Conservation (phyloP, 257 asterid species). For the Lithospermum erythrorhizon region DNA sequence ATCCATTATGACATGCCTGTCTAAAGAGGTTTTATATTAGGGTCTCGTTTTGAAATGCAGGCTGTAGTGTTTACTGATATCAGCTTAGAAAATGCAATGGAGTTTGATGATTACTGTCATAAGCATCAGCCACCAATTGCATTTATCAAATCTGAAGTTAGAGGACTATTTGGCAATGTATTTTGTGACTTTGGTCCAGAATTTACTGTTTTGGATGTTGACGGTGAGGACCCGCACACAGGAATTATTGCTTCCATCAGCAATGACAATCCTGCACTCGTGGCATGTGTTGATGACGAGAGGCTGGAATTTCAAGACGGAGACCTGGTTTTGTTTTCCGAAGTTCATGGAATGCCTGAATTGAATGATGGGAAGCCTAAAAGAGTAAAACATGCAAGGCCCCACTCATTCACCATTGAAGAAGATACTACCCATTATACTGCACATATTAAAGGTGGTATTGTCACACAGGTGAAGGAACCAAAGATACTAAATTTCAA, state of each 20-base stretch:
- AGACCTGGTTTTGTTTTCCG: slow-evolving; percentile 43
- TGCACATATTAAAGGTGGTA: slow-evolving; percentile 36
- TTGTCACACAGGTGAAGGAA: slow-evolving; percentile 38
- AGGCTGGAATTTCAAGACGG: slow-evolving; percentile 49
- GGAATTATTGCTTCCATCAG: slow-evolving; percentile 41
- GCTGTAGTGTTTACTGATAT: slow-evolving; percentile 38
- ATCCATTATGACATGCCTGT: too few species aligned
- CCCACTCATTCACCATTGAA: slow-evolving; percentile 30
- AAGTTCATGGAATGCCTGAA: slow-evolving; percentile 37
- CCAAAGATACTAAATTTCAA: slow-evolving; percentile 37
- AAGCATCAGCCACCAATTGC: slow-evolving; percentile 44
- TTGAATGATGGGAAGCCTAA: slow-evolving; percentile 39
- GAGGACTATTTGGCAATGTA: slow-evolving; percentile 38
- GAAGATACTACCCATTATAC: slow-evolving; percentile 32
- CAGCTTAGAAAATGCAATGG: slow-evolving; percentile 29
- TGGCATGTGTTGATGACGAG: slow-evolving; percentile 41
- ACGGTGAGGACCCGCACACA: slow-evolving; percentile 45
- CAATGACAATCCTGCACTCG: slow-evolving; percentile 41
- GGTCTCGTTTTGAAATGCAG: slow-evolving; percentile 6
- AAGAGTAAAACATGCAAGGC: slow-evolving; percentile 26
- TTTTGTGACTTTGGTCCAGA: slow-evolving; percentile 45
- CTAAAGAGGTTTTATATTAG: too few species aligned
- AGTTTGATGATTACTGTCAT: slow-evolving; percentile 34
- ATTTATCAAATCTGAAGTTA: slow-evolving; percentile 39
- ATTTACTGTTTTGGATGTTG: slow-evolving; percentile 40